Percentiles rank a stretch among this genome's conserved stretches.
Conservation (phyloP, 2,329 filamentous ascomycete species). For the Monosporascus ibericus region DNA sequence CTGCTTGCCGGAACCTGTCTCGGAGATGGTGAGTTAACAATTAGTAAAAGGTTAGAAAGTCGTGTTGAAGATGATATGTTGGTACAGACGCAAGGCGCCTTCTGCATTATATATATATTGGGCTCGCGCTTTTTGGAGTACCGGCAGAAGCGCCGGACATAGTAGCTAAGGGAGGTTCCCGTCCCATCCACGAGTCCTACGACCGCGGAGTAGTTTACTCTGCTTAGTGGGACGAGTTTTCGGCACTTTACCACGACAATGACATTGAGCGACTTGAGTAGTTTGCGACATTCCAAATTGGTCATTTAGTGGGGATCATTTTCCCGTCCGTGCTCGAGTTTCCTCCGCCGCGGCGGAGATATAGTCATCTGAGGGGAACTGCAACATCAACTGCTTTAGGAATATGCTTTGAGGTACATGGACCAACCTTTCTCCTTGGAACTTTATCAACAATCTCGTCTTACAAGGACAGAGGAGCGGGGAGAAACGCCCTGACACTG, state of each 20-base stretch:
- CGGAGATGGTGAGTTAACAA: background rate
- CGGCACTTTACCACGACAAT: too few relatives aligned
- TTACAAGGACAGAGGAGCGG: background rate
- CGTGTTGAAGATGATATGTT: background rate
- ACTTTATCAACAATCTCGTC: too few relatives aligned
- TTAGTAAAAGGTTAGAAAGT: background rate
- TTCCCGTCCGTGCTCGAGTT: constrained; percentile 1
- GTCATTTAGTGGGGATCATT: background rate
- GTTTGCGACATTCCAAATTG: background rate
- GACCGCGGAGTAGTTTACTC: background rate
- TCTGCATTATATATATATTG: background rate
- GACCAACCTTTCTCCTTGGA: too few relatives aligned
- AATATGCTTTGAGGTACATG: too few relatives aligned
- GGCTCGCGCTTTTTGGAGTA: too few relatives aligned
- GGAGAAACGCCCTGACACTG: background rate
- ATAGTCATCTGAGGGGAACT: background rate
- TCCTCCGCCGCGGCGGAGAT: constrained; percentile 10
- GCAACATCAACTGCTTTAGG: too few relatives aligned
- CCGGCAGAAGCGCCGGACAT: too few relatives aligned
- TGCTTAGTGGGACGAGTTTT: background rate
- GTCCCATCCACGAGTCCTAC: background rate
- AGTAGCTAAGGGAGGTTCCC: too few relatives aligned
- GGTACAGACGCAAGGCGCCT: background rate
- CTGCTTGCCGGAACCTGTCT: background rate
- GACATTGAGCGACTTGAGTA: too few relatives aligned